A percentile compares a stretch with the other conserved stretches of the same genome.
Evolutionary conservation across 2,329 filamentous ascomycete species (phyloP).

Genomic region (Trichoderma asperellum): DNA sequence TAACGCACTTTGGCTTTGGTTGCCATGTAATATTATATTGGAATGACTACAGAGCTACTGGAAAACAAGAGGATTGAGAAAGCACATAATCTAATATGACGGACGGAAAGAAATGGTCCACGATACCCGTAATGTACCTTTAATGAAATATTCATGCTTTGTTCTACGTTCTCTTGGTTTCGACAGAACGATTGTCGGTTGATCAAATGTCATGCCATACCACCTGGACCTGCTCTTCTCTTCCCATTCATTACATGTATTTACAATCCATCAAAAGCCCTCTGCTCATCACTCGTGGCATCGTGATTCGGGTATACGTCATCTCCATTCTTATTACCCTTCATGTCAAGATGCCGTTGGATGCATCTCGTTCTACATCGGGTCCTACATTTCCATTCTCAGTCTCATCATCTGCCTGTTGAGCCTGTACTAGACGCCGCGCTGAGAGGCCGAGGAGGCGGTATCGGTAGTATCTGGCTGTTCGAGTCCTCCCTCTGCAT

Average conservation of each 20-base stretch:
- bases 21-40: background rate
- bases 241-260: conserved; percentile 1
- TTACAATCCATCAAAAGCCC: conserved; percentile 22
- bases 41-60: background rate
- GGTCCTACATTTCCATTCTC: background rate
- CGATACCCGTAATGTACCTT: background rate
- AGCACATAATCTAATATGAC: background rate
- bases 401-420: conserved; percentile 41
- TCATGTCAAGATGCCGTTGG: background rate
- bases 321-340: background rate
- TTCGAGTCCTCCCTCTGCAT: conserved; percentile 46
- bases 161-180: background rate
- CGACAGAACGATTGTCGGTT: background rate
- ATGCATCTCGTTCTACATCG: background rate
- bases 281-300: conserved; percentile 34
- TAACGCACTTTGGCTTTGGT: background rate
- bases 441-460: conserved; percentile 45
- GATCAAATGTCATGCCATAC: background rate
- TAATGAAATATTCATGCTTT: background rate
- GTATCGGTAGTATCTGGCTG: conserved; percentile 36
- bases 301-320: conserved; percentile 9
- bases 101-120: background rate
- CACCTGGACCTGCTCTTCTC: background rate
- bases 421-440: conserved; percentile 50
- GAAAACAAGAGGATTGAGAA: background rate